Evolutionary conservation across 108 stramenopile species (phyloP), one percentile per base, ranked within the genome.

Genomic region (Hondaea fermentalgiana): DNA sequence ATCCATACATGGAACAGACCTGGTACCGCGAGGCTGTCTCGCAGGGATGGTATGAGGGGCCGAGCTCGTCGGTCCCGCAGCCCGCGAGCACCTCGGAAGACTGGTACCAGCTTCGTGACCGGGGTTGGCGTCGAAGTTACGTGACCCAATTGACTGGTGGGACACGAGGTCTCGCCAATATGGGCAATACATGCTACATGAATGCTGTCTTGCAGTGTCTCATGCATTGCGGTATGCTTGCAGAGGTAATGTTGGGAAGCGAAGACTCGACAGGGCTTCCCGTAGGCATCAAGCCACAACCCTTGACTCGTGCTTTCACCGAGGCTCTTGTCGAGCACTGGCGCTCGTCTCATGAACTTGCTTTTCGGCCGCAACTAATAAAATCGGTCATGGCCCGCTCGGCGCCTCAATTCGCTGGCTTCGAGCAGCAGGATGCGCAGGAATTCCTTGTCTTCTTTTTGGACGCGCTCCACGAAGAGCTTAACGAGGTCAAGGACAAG

Each of bases 401-500:
- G 89, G 96, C 97, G 2, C 95, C 97, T 55, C 96, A 96, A 89
- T 99, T 99, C 90, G 90, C 96, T 55, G 99, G 99, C 4, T 98
- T 98, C 91, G 96, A 98, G 88, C 99, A 99, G 92, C 99, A 99
- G 87, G 99, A 99, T 88, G 96, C 97, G 5, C 98, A 98, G 89
- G 99, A 99, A 88, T 92, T 99, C n/a, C 96, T 98, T 87, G 95
- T 93, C 19, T 98, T 97, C 88, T 91, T 99, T 42, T 87, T 99
- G 19, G 99, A 99, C 89, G 96, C 96, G 4, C 91, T 99, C 42
- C 98, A 99, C 93, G 98, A 99, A 91, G 99, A 99, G 90, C 97
- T 98, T 29, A 99, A 98, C 92, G 96, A 96, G 5, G 92, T 98
- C 42, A 93, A 93, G 10, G 94, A 94, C 72, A 99, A 98, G 92